Conservation (phyloP, 169 alveolate genomes). For the Plasmodium yoelii region DNA sequence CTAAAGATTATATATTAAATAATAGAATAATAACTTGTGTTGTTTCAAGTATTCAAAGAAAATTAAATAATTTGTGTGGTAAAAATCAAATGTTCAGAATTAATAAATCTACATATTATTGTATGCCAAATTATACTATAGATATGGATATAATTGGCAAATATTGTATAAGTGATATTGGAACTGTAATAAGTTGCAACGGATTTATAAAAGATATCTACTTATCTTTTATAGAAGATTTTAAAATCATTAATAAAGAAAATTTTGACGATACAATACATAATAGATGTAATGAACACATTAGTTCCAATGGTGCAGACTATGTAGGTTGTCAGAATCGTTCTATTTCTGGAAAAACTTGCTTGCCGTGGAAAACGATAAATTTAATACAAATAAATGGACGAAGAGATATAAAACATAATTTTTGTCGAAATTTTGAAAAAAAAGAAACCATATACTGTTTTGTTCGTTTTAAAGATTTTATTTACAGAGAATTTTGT, state of each 20-base stretch:
- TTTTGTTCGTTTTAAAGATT: conserved; percentile 19
- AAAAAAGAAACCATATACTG: conserved; percentile 20
- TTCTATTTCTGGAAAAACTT: conserved; percentile 29
- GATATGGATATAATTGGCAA: neutral
- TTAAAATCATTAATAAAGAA: neutral
- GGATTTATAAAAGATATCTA: conserved; percentile 17
- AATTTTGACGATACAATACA: neutral
- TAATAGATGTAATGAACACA: conserved; percentile 31
- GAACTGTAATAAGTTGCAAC: neutral
- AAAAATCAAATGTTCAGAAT: conserved; percentile 41
- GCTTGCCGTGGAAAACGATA: conserved; percentile 43
- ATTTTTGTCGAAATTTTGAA: conserved; percentile 69
- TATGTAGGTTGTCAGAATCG: conserved; percentile 45
- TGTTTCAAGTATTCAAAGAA: conserved; percentile 34
- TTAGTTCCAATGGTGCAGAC: conserved; percentile 7
- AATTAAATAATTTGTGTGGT: conserved; percentile 42
- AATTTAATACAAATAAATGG: conserved; percentile 7
- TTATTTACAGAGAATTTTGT: conserved; percentile 47
- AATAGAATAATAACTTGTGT: conserved; percentile 32
- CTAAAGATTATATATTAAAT: neutral
- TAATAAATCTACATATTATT: conserved; percentile 7
- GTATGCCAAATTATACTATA: conserved; percentile 60
- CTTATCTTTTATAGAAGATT: neutral
- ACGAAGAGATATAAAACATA: conserved; percentile 1
- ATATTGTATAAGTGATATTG: conserved; percentile 11